Conservation (phyloP, 176 grass and related monocot genomes). For the Hyparrhenia diplandra region DNA sequence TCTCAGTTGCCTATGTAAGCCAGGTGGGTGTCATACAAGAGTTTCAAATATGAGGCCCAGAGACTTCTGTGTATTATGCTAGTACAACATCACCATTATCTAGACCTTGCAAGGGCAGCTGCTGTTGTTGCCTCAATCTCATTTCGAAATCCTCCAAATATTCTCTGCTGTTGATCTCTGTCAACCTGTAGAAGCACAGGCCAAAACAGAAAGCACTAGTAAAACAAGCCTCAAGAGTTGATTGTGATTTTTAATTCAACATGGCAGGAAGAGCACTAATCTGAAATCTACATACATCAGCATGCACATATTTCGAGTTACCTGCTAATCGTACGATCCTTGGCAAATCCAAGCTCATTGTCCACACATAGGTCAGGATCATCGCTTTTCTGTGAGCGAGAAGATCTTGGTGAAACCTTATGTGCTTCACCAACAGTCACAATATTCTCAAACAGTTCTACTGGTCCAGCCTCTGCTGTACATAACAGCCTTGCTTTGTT, state of each 20-base stretch:
- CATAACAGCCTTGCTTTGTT: slow-evolving; percentile 83
- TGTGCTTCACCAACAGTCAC: slow-evolving; percentile 65
- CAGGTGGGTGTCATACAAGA: background rate
- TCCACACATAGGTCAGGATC: slow-evolving; percentile 89
- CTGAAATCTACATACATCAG: background rate
- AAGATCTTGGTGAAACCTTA: slow-evolving; percentile 49
- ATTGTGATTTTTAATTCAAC: background rate
- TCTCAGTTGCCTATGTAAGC: background rate
- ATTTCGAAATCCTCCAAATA: slow-evolving; percentile 74
- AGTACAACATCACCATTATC: slow-evolving; percentile 28
- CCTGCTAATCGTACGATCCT: slow-evolving; percentile 94
- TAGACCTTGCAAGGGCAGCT: slow-evolving; percentile 24
- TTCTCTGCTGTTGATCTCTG: slow-evolving; percentile 85
- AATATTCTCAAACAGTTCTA: slow-evolving; percentile 67
- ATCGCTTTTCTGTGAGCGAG: slow-evolving; percentile 48
- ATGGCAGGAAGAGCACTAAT: background rate
- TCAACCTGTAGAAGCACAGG: slow-evolving; percentile 49
- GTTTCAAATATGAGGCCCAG: background rate
- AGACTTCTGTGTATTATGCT: background rate
- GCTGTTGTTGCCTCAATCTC: slow-evolving; percentile 34
- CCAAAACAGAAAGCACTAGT: background rate
- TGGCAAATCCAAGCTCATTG: slow-evolving; percentile 93
- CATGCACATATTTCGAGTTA: background rate
- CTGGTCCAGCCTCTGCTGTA: slow-evolving; percentile 66
- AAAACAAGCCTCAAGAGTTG: background rate